Evolutionary conservation across 306 rosid genomes (phyloP), one percentile per base, ranked within the genome.

Genomic region (Gastrolobium villosum): DNA sequence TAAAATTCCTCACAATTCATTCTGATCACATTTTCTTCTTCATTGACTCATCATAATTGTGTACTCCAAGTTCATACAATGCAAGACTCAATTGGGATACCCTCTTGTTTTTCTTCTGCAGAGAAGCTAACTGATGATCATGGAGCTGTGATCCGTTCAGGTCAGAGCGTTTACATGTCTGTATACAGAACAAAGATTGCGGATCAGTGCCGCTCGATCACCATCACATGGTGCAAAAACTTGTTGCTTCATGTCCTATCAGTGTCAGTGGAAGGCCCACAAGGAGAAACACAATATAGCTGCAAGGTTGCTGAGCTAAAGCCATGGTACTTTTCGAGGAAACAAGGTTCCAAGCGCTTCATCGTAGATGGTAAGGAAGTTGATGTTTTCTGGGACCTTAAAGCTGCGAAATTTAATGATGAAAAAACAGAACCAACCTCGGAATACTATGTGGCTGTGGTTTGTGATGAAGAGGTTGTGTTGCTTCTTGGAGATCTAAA

Each of bases 271-370:
- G 89, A 87, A 85, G 90, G 84, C 30, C 82, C 82, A 9, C 88
- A 84, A 40, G 89, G 87, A 44, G 88, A 83, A 20, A 78, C 86
- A 13, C 83, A 82, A 10, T 61, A 77, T n/a, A 77, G 78, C 65
- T 92, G 97, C 85, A 94, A 92, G 83, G 84, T 94, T 28, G 95
- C 92, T 28, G 95, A 94, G 91, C 89, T 94, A 37, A 94, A 94
- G 30, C 96, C 99, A 31, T 94, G 99, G 99, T 87, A 89, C 81
- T 94, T 94, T 64, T 92, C 97, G 97, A 91, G 93, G 68, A 94
- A 90, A 78, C 92, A 89, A 70, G 99, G 99, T 20, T 88, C 96
- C 10, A 94, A 90, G 81, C 85, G 89, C 2, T 88, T 94, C 76
- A 66, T 44, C 7, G 84, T 92, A 2, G 97, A 94, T 40, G 93